Percentiles rank a stretch among this genome's conserved stretches.
These are phyloP conservation scores for Coemansia sp. DNA, from an alignment of 192 early-diverging fungal genomes.

Conservation along the genomic window DNA sequence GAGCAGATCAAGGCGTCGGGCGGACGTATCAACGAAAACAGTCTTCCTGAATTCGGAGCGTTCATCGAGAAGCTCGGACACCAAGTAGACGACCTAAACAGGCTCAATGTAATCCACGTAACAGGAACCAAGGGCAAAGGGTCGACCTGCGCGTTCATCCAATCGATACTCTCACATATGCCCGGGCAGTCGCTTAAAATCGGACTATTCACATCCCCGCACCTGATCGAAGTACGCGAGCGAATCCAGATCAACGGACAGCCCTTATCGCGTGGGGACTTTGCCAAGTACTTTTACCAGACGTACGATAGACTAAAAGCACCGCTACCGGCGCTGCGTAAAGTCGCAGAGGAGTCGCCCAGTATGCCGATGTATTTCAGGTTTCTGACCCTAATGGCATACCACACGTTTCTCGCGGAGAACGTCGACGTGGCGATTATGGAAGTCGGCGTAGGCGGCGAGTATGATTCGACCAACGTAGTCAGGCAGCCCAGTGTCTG, in stretches of 20 bases:
- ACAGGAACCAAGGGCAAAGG: slow-evolving; percentile 91
- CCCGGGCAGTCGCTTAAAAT: slow-evolving; percentile 35
- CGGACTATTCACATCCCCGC: slow-evolving; percentile 93
- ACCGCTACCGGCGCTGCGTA: slow-evolving; percentile 24
- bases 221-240: slow-evolving; percentile 90
- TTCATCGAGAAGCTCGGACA: slow-evolving; percentile 38
- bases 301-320: slow-evolving; percentile 75
- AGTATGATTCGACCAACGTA: slow-evolving; percentile 86
- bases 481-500: slow-evolving; percentile 74
- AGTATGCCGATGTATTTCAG: slow-evolving; percentile 82
- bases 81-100: slow-evolving; percentile 69
- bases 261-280: slow-evolving; percentile 73
- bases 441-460: slow-evolving; percentile 84
- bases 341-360: slow-evolving; percentile 25
- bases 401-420: slow-evolving; percentile 85
- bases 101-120: slow-evolving; percentile 78
- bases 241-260: slow-evolving; percentile 91
- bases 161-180: slow-evolving; percentile 71
- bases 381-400: slow-evolving; percentile 89
- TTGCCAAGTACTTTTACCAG: slow-evolving; percentile 88
- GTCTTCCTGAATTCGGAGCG: slow-evolving; percentile 40
- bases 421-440: slow-evolving; percentile 80
- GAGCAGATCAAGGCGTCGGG: slow-evolving; percentile 65
- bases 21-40: slow-evolving; percentile 33
- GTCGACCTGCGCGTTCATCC: slow-evolving; percentile 80